Conservation (phyloP, 116 monocot genomes). For the Posidonia oceanica region DNA sequence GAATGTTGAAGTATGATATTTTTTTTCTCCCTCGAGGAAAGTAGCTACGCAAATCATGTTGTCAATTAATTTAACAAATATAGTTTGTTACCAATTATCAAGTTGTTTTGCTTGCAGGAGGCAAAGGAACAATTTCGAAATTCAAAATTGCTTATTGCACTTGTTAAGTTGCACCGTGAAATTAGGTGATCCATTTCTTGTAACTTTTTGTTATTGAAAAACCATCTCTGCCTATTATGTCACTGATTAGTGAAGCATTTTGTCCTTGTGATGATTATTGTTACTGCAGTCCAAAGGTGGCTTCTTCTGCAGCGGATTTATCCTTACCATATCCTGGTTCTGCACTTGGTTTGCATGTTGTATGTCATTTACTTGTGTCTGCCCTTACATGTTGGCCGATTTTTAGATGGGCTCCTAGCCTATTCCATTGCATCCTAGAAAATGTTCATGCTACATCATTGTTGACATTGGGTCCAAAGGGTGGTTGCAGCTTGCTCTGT, state of each 20-base stretch:
- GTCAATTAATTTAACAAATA: too few relatives aligned
- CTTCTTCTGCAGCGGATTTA: constrained; percentile 59
- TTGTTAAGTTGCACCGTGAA: constrained; percentile 82
- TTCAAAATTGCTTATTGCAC: constrained; percentile 76
- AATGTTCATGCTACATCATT: constrained; percentile 50
- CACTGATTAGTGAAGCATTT: not conserved
- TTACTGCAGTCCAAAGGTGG: constrained; percentile 68
- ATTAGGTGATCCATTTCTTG: constrained; percentile 38
- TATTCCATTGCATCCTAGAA: constrained; percentile 81
- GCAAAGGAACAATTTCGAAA: constrained; percentile 81
- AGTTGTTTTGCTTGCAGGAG: constrained; percentile 33
- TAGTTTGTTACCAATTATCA: too few relatives aligned
- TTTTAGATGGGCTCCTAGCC: constrained; percentile 78
- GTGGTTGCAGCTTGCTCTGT: constrained; percentile 73
- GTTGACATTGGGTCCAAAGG: constrained; percentile 82
- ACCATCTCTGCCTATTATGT: too few relatives aligned
- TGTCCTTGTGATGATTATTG: not conserved
- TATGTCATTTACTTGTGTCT: constrained; percentile 82
- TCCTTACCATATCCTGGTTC: constrained; percentile 53
- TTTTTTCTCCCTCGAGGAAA: too few relatives aligned
- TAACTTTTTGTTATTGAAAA: too few relatives aligned
- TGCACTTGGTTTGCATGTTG: constrained; percentile 54
- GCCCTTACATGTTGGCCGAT: constrained; percentile 85
- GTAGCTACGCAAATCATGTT: too few relatives aligned
- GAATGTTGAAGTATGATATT: too few relatives aligned